Conservation (phyloP, 257 asterid genomes). For the Fraxinus pennsylvanica region DNA sequence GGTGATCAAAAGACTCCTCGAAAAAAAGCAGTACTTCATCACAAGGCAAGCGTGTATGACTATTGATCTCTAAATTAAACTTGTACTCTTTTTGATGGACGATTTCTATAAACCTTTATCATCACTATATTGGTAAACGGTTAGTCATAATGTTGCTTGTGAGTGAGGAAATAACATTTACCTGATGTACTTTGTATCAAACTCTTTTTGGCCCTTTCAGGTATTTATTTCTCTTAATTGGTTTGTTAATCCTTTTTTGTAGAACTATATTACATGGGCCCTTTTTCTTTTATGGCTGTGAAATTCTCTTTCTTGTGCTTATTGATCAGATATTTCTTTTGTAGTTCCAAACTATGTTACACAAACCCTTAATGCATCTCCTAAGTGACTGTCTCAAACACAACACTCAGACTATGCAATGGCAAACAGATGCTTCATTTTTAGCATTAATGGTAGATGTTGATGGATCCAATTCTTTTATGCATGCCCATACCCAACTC, state of each 20-base stretch:
- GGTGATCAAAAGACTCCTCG: slow-evolving; percentile 45
- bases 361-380: neutral
- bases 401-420: neutral
- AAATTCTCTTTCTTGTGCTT: neutral
- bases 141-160: neutral
- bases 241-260: neutral
- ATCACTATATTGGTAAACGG: neutral
- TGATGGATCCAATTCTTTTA: neutral
- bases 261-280: neutral
- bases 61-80: slow-evolving; percentile 6
- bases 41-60: slow-evolving; percentile 76
- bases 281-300: neutral
- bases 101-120: neutral
- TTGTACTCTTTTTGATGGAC: neutral
- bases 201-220: neutral
- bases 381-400: neutral
- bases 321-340: neutral
- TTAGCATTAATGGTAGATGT: neutral
- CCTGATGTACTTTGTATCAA: neutral
- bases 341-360: neutral
- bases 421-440: neutral
- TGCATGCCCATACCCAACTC: neutral
- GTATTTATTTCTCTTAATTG: neutral
- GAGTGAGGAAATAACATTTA: neutral
- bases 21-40: slow-evolving; percentile 72